Evolutionary conservation across 2,329 filamentous ascomycete species (phyloP), one percentile per base, ranked within the genome.

Genomic region (Beauveria sp.): DNA sequence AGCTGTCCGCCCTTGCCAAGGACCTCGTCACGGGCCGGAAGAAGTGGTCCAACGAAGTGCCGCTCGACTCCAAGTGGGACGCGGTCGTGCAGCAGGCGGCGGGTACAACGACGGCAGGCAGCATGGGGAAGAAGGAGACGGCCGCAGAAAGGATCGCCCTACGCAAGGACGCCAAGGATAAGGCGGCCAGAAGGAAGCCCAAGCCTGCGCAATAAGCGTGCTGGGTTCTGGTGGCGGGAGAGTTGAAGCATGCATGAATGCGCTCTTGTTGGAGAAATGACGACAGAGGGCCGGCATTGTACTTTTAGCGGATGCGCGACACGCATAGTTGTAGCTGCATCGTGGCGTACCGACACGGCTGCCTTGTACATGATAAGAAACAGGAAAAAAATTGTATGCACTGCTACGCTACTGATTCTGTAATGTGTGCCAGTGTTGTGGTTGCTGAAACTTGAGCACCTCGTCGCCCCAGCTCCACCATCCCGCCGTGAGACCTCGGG

Each of bases 391-490:
- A 59, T 46, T 48, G 48, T 51, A 47, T 54, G 40, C 40, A 40
- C 41, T 55, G 51, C 51, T 61, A 55, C 18, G 44, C 40, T 50
- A 52, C n/a, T 43, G 24, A 52, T n/a, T 52, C 18, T 50, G 30
- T 3, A n/a, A 22, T n/a, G 52, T 51, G 44, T 58, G 59, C 84
- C 84, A 87, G 67, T 80, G 73, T 43, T 79, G 75, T 7, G 78
- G 71, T 62, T 80, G 78, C 68, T 92, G 90, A 67, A 89, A 92
- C 63, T 83, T 83, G 61, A 91, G 71, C 9, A 84, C 86, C 67
- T 93, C 86, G 66, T 92, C 81, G 3, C 90, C 90, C 89, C 88
- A 92, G 30, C 83, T 82, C 81, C 86, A 89, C 90, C 90, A 93
- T 0, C 88, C 88, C 8, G 84, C 80, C 2, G 89, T 90, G 50